Conservation (phyloP, 83 land plant genomes). For the Thuja plicata region DNA sequence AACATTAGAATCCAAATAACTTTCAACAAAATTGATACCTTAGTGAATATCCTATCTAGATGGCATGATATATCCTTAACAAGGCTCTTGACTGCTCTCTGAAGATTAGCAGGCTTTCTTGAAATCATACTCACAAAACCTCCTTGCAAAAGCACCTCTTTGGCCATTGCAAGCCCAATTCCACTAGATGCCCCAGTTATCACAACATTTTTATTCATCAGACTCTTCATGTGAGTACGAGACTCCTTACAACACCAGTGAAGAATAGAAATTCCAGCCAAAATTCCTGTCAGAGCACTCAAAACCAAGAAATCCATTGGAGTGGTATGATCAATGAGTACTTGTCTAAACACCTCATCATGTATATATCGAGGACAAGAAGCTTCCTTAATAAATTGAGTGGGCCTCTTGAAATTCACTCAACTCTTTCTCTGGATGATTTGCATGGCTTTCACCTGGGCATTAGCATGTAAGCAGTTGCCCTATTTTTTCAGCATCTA, state of each 20-base stretch:
- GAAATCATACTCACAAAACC: background rate
- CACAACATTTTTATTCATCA: constrained; percentile 3
- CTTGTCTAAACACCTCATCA: background rate
- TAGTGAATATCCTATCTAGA: background rate
- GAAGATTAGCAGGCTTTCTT: constrained; percentile 6
- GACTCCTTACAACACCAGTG: background rate
- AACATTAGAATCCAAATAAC: no score
- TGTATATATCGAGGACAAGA: no score
- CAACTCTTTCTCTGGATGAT: no score
- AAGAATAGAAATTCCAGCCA: background rate
- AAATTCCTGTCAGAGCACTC: background rate
- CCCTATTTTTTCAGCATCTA: background rate
- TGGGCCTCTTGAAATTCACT: no score
- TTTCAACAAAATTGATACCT: background rate
- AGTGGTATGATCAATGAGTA: background rate
- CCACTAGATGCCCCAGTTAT: constrained; percentile 11
- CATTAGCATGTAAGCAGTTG: background rate
- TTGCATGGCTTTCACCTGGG: background rate
- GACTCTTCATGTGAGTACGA: background rate
- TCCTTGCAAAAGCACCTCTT: background rate
- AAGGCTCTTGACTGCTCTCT: background rate
- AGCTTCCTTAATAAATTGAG: no score
- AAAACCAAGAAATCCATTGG: background rate
- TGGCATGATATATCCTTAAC: background rate
- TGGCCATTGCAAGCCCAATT: background rate